These are phyloP conservation scores for Naganishia kalamii DNA, from an alignment of 768 basidiomycete species.

Conservation along the genomic window DNA sequence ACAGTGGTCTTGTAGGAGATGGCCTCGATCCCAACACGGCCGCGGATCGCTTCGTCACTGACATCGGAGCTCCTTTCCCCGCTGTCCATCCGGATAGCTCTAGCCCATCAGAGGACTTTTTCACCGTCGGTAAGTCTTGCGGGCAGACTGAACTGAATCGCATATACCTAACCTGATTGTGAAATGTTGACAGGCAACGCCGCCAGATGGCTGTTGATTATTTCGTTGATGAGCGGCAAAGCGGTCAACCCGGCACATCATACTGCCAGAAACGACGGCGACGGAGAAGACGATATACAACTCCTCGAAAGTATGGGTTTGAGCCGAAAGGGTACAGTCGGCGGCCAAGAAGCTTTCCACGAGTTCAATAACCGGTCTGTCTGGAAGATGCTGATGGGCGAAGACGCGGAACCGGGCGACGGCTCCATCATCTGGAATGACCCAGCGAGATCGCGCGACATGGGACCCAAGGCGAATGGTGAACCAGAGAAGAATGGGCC, in stretches of 20 bases:
- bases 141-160: neutral
- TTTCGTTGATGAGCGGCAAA: constrained; percentile 21
- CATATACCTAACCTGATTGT: too few species aligned
- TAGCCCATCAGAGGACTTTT: constrained; percentile 42
- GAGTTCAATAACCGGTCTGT: constrained; percentile 34
- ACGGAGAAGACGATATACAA: constrained; percentile 13
- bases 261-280: neutral
- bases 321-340: constrained; percentile 16
- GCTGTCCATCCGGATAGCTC: constrained; percentile 32
- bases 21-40: constrained; percentile 35
- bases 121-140: constrained; percentile 35
- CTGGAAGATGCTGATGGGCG: constrained; percentile 45
- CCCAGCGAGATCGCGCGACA: neutral
- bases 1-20: too few species aligned
- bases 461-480: neutral
- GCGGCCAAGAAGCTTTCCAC: constrained; percentile 27
- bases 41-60: constrained; percentile 36
- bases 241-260: constrained; percentile 5
- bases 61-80: constrained; percentile 31
- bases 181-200: constrained; percentile 34
- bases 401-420: constrained; percentile 37
- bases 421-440: constrained; percentile 23
- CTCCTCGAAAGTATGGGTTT: constrained; percentile 23
- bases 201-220: constrained; percentile 39
- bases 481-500: neutral